A percentile compares a stretch with the other conserved stretches of the same genome.
These are phyloP conservation scores for Beauveria medogensis DNA, from an alignment of 2,329 filamentous ascomycete species.

Conservation along the genomic window DNA sequence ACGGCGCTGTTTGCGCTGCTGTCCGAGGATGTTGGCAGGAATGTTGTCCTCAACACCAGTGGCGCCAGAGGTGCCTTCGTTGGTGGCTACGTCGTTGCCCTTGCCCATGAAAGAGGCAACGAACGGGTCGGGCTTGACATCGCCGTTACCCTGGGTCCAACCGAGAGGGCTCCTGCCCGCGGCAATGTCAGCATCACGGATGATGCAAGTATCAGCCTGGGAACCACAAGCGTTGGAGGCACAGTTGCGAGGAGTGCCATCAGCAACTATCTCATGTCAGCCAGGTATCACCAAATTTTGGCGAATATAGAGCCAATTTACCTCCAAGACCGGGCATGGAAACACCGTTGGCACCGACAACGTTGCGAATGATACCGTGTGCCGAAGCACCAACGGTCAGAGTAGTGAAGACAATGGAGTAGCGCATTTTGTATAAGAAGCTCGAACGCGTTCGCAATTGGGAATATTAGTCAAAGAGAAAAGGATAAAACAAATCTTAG, in stretches of 20 bases:
- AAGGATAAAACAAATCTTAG: neutral
- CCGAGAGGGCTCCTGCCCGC: slow-evolving; percentile 47
- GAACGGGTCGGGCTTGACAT: slow-evolving; percentile 44
- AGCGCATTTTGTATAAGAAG: slow-evolving; percentile 6
- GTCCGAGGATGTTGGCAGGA: slow-evolving; percentile 12
- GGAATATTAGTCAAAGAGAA: neutral
- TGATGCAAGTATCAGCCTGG: slow-evolving; percentile 55
- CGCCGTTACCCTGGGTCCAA: slow-evolving; percentile 46
- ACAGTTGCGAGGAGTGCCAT: slow-evolving; percentile 56
- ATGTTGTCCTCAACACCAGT: slow-evolving; percentile 30
- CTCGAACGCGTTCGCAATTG: neutral
- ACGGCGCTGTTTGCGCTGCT: slow-evolving; percentile 6
- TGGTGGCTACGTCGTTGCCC: slow-evolving; percentile 23
- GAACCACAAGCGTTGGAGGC: slow-evolving; percentile 46
- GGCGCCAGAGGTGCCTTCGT: slow-evolving; percentile 24
- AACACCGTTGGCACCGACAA: slow-evolving; percentile 49
- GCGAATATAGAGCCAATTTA: neutral
- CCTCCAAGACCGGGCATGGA: slow-evolving; percentile 44
- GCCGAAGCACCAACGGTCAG: slow-evolving; percentile 19
- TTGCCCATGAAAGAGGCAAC: slow-evolving; percentile 49
- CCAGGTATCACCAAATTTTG: neutral
- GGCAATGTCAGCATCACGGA: slow-evolving; percentile 46
- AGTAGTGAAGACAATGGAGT: neutral
- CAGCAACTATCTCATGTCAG: slow-evolving; percentile 33
- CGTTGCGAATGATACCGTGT: slow-evolving; percentile 45